phyloP scores from a whole-genome alignment of 1,284 basidiomycete species.

The Pseudozyma sp. region DNA sequence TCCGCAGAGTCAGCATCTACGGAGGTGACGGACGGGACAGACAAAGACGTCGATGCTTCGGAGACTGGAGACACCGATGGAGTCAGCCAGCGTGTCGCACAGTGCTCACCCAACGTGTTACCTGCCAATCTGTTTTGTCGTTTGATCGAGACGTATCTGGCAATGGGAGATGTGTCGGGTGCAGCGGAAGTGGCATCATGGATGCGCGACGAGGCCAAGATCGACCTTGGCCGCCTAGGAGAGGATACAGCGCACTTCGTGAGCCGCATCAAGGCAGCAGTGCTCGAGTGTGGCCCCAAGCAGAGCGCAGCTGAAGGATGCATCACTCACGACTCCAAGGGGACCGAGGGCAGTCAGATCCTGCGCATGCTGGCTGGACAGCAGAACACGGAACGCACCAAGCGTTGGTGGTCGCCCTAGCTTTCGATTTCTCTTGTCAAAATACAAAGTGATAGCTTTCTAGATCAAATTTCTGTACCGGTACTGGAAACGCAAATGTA shows the following conservation, averaged over 20 bases:
- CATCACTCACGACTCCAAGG: neutral
- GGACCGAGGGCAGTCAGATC: conserved; percentile 16
- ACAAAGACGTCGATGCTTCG: neutral
- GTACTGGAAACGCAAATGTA: too few species aligned
- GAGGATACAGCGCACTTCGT: conserved; percentile 23
- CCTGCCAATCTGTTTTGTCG: conserved; percentile 26
- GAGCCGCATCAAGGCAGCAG: conserved; percentile 28
- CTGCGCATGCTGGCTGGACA: conserved; percentile 43
- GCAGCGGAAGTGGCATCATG: conserved; percentile 47
- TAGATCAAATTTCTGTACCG: too few species aligned
- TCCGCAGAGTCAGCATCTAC: neutral
- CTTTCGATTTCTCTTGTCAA: neutral
- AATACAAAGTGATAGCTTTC: neutral
- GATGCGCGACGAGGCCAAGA: conserved; percentile 51
- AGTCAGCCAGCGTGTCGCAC: conserved; percentile 1
- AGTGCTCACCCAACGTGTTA: conserved; percentile 25
- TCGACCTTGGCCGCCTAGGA: conserved; percentile 12
- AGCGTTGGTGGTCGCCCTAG: conserved; percentile 39
- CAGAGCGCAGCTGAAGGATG: neutral
- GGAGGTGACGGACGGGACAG: neutral
- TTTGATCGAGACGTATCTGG: conserved; percentile 38
- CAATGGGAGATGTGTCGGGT: conserved; percentile 27
- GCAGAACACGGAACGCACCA: conserved; percentile 27
- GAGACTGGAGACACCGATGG: neutral
- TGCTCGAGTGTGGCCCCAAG: conserved; percentile 7